These are phyloP conservation scores for Globisporangium ultimum DNA, from an alignment of 352 stramenopile species.

Conservation along the genomic window DNA sequence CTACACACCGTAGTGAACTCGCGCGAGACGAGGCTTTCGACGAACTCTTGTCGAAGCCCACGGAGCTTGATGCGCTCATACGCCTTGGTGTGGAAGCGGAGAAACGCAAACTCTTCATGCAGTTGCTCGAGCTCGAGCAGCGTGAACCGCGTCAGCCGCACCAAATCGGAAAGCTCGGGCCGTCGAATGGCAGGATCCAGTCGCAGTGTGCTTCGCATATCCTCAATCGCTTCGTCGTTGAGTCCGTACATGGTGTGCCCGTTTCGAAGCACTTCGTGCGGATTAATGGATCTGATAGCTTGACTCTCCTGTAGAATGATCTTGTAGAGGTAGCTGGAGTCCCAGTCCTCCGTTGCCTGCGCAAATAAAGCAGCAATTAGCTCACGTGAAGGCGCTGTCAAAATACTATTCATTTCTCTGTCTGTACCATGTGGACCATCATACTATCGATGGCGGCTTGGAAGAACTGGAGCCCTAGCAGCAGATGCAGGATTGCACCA, in stretches of 20 bases:
- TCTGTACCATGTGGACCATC: slow-evolving; percentile 31
- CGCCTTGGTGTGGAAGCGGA: slow-evolving; percentile 43
- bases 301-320: slow-evolving; percentile 47
- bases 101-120: slow-evolving; percentile 69
- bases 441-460: slow-evolving; percentile 38
- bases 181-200: slow-evolving; percentile 44
- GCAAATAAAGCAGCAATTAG: too few relatives aligned
- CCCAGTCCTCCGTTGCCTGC: slow-evolving; percentile 53
- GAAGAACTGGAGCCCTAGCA: slow-evolving; percentile 59
- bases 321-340: slow-evolving; percentile 73
- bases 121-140: slow-evolving; percentile 46
- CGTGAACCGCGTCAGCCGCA: slow-evolving; percentile 49
- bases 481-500: slow-evolving; percentile 56
- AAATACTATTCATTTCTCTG: too few relatives aligned
- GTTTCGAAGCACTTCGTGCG: slow-evolving; percentile 30
- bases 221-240: slow-evolving; percentile 58
- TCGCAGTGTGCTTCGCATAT: slow-evolving; percentile 48
- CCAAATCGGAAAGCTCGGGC: slow-evolving; percentile 47
- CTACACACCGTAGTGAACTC: slow-evolving; percentile 40
- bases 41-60: slow-evolving; percentile 45
- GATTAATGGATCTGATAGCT: slow-evolving; percentile 20
- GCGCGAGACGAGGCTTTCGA: slow-evolving; percentile 48
- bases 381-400: too few relatives aligned
- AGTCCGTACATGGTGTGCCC: slow-evolving; percentile 44
- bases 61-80: slow-evolving; percentile 39